A percentile compares a stretch with the other conserved stretches of the same genome.
These are phyloP conservation scores for Leishmania turanica DNA, from an alignment of 208 protist species.

Conservation along the genomic window DNA sequence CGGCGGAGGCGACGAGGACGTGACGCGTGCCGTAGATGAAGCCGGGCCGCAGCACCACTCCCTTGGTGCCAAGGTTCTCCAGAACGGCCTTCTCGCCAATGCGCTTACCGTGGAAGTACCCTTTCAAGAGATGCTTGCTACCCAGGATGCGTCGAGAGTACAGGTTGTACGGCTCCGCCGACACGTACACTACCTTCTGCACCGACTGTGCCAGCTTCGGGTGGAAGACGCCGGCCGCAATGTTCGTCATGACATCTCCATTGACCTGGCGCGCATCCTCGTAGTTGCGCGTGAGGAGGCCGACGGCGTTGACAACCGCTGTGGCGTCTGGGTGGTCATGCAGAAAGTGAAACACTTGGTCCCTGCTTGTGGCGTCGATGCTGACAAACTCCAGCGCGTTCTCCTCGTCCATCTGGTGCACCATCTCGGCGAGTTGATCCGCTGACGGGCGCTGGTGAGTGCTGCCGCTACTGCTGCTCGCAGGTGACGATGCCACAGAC, in stretches of 20 bases:
- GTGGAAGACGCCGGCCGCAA: slow-evolving; percentile 68
- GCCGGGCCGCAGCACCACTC: slow-evolving; percentile 69
- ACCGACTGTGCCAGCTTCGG: slow-evolving; percentile 41
- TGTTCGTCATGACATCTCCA: slow-evolving; percentile 81
- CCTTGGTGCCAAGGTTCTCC: slow-evolving; percentile 55
- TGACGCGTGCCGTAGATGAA: slow-evolving; percentile 87
- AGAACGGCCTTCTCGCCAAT: slow-evolving; percentile 72
- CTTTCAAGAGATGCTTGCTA: slow-evolving; percentile 59
- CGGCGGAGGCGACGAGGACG: slow-evolving; percentile 24
- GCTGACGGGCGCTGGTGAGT: slow-evolving; percentile 5
- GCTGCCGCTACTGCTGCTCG: neutral
- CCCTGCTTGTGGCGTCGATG: slow-evolving; percentile 60
- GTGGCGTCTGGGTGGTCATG: slow-evolving; percentile 77
- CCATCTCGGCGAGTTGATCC: slow-evolving; percentile 27
- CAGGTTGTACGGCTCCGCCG: slow-evolving; percentile 58
- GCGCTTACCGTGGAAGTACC: slow-evolving; percentile 85
- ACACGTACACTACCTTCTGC: slow-evolving; percentile 75
- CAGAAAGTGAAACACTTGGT: slow-evolving; percentile 78
- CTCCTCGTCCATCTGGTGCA: slow-evolving; percentile 23
- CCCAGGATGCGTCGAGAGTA: slow-evolving; percentile 41
- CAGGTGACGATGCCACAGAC: slow-evolving; percentile 5
- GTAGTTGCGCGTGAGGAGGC: slow-evolving; percentile 68
- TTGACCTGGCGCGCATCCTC: slow-evolving; percentile 63
- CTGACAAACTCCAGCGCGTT: slow-evolving; percentile 71
- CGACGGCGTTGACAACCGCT: slow-evolving; percentile 73